These are phyloP conservation scores for Spergularia bocconei DNA, from an alignment of 148 eudicot genomes.

Conservation along the genomic window DNA sequence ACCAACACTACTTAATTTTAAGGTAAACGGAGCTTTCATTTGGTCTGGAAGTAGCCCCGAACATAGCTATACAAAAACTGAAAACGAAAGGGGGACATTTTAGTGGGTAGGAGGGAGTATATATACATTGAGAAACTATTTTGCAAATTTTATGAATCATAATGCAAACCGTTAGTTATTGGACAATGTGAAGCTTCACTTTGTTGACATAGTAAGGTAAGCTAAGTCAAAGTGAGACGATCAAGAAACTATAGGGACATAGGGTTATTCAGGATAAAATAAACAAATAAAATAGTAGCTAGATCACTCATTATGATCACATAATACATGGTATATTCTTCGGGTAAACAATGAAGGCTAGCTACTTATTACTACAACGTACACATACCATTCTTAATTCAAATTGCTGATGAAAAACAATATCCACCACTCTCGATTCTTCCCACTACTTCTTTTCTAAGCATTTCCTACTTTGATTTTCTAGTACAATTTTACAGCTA, in stretches of 20 bases:
- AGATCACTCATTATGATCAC: not conserved
- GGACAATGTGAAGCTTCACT: not conserved
- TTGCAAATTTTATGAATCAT: no score
- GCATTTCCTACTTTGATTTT: conserved; percentile 11
- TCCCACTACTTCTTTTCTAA: conserved; percentile 22
- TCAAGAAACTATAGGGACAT: not conserved
- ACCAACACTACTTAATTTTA: no score
- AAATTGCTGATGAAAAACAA: conserved; percentile 19
- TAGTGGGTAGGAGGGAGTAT: no score
- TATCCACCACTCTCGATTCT: conserved; percentile 15
- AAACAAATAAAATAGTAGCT: not conserved
- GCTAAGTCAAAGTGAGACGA: conserved; percentile 10
- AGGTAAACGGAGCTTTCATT: no score
- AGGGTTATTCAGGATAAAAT: not conserved
- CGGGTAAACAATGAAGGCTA: not conserved
- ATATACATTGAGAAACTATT: no score
- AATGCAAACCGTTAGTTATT: not conserved
- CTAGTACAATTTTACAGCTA: conserved; percentile 21
- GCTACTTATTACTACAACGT: not conserved
- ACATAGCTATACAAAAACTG: no score
- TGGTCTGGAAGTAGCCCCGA: no score
- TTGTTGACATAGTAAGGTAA: not conserved
- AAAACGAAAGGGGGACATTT: no score
- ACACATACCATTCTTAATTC: not conserved
- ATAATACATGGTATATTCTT: not conserved